These are phyloP conservation scores for Sugiyamaella sp. DNA, from an alignment of 1,139 yeast species.

Conservation along the genomic window DNA sequence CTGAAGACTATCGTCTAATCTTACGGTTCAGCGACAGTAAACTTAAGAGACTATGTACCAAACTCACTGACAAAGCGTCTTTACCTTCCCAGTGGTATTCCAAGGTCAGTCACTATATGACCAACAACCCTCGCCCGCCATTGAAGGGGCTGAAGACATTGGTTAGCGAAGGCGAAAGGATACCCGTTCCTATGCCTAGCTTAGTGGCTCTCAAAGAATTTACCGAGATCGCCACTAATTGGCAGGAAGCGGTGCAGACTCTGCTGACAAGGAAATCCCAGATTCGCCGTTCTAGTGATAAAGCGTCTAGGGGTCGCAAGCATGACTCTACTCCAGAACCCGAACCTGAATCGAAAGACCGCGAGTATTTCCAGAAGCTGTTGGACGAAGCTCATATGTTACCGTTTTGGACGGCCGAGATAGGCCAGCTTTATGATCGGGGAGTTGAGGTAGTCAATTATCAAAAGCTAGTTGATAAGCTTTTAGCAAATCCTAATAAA, in stretches of 20 bases:
- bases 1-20: conserved; percentile 25
- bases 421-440: conserved; percentile 60
- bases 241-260: conserved; percentile 61
- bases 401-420: conserved; percentile 59
- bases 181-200: conserved; percentile 44
- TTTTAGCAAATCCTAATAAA: conserved; percentile 30
- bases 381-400: conserved; percentile 53
- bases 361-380: conserved; percentile 43
- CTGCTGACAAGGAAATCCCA: conserved; percentile 55
- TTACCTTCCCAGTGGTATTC: conserved; percentile 56
- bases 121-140: conserved; percentile 50
- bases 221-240: conserved; percentile 50
- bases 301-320: conserved; percentile 12
- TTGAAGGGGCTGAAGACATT: conserved; percentile 52
- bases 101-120: conserved; percentile 50
- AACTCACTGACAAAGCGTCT: conserved; percentile 24
- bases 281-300: conserved; percentile 47
- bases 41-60: conserved; percentile 18
- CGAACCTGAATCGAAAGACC: conserved; percentile 23
- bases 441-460: conserved; percentile 57
- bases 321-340: conserved; percentile 27
- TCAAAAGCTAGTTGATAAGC: conserved; percentile 52
- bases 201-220: conserved; percentile 48
- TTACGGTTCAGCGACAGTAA: conserved; percentile 25
- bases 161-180: conserved; percentile 59